Percentiles rank a stretch among this genome's conserved stretches.
Evolutionary conservation across 805 yeast species (phyloP).

Genomic region (Kodamaea kaohsiungensis): DNA sequence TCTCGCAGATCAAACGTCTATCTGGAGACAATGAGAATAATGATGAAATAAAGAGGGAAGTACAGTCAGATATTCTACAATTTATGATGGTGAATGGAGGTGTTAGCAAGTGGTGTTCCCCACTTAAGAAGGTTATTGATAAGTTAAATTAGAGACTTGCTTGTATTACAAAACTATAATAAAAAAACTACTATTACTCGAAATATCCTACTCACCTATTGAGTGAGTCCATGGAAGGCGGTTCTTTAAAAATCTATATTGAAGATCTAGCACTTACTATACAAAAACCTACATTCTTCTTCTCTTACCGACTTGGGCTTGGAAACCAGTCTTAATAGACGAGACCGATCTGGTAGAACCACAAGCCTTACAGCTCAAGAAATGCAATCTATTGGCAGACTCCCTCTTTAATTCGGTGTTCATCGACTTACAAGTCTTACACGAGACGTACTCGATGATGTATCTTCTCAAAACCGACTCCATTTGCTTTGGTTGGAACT

Average conservation of each 20-base stretch:
- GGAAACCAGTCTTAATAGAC: constrained; percentile 99
- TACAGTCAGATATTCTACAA: constrained; percentile 41
- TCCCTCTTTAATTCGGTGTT: constrained; percentile 96
- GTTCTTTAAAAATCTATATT: background rate
- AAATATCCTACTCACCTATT: background rate
- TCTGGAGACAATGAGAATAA: background rate
- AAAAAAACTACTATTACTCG: background rate
- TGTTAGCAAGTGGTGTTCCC: constrained; percentile 65
- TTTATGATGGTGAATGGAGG: constrained; percentile 62
- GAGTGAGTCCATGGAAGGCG: background rate
- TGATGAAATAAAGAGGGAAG: constrained; percentile 7
- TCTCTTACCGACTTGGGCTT: constrained; percentile 93
- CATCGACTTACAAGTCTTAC: constrained; percentile 98
- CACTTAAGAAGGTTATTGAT: constrained; percentile 53
- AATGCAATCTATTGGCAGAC: constrained; percentile 92
- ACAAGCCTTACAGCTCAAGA: constrained; percentile 96
- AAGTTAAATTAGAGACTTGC: background rate
- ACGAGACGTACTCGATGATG: constrained; percentile 94
- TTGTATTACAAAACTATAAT: background rate
- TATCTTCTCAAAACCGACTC: constrained; percentile 95
- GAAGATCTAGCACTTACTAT: constrained; percentile 5
- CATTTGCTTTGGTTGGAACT: constrained; percentile 96
- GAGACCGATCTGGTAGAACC: constrained; percentile 97
- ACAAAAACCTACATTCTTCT: constrained; percentile 48
- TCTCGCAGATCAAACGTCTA: constrained; percentile 4